Conservation (phyloP, 306 rosid species). For the Acacia crassicarpa region DNA sequence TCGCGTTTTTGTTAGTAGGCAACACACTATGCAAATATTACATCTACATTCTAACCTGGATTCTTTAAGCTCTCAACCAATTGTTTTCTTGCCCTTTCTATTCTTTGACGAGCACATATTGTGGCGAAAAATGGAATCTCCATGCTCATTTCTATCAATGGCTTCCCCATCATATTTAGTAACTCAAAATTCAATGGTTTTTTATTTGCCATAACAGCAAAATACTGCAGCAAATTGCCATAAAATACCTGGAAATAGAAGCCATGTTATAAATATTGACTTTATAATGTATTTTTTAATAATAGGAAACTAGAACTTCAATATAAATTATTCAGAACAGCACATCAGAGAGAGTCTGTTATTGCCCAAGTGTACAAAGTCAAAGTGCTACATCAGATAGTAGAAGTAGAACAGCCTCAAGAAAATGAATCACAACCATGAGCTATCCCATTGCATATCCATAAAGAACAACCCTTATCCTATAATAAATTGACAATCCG, state of each 20-base stretch:
- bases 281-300: not conserved
- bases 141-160: slow-evolving; percentile 84
- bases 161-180: slow-evolving; percentile 69
- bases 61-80: slow-evolving; percentile 63
- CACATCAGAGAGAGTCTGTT: not conserved
- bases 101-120: slow-evolving; percentile 91
- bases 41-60: slow-evolving; percentile 55
- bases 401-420: not conserved
- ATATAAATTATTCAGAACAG: slow-evolving; percentile 19
- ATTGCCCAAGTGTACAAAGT: slow-evolving; percentile 2
- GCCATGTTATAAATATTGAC: slow-evolving; percentile 2
- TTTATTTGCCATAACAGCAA: slow-evolving; percentile 75
- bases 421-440: not conserved
- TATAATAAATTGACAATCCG: not conserved
- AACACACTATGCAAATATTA: slow-evolving; percentile 5
- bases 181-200: slow-evolving; percentile 71
- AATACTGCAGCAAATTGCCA: slow-evolving; percentile 85
- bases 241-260: slow-evolving; percentile 75
- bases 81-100: slow-evolving; percentile 61
- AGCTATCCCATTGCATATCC: not conserved
- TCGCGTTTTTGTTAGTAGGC: not conserved
- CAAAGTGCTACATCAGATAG: not conserved
- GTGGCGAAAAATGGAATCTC: slow-evolving; percentile 94
- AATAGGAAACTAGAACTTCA: slow-evolving; percentile 21
- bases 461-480: not conserved